These are phyloP conservation scores for Nannizzia gypsea DNA, from an alignment of 2,329 filamentous ascomycete species.

Conservation along the genomic window DNA sequence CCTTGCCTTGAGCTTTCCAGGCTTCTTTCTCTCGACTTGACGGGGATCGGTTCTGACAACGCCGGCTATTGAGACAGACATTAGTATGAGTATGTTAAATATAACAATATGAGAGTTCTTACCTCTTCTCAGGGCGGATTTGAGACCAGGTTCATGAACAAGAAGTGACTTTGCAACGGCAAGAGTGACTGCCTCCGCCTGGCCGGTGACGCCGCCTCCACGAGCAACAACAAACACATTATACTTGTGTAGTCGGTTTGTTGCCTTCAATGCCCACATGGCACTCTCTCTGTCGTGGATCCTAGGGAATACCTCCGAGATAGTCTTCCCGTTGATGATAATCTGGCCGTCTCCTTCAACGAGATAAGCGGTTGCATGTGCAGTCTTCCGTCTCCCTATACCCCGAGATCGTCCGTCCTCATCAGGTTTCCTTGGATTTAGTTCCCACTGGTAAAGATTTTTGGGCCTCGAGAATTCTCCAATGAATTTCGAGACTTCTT, in stretches of 20 bases:
- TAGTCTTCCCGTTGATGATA: slow-evolving; percentile 76
- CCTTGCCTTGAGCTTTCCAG: slow-evolving; percentile 87
- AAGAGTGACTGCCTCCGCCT: slow-evolving; percentile 87
- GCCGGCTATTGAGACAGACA: slow-evolving; percentile 51
- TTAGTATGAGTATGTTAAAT: not conserved
- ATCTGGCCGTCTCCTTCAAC: slow-evolving; percentile 90
- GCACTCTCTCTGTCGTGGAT: slow-evolving; percentile 91
- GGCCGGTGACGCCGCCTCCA: slow-evolving; percentile 85
- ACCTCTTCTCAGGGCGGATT: slow-evolving; percentile 80
- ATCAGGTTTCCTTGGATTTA: slow-evolving; percentile 55
- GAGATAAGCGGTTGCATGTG: slow-evolving; percentile 70
- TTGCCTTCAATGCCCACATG: slow-evolving; percentile 77
- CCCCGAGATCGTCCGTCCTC: slow-evolving; percentile 65
- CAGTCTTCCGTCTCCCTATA: slow-evolving; percentile 76
- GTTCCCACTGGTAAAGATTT: slow-evolving; percentile 55
- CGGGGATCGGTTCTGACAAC: slow-evolving; percentile 84
- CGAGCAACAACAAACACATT: slow-evolving; percentile 80
- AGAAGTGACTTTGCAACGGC: slow-evolving; percentile 78
- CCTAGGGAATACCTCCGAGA: slow-evolving; percentile 70
- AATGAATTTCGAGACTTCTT: slow-evolving; percentile 54
- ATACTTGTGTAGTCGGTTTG: slow-evolving; percentile 82
- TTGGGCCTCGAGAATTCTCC: slow-evolving; percentile 61
- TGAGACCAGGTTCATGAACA: slow-evolving; percentile 84
- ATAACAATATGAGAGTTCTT: slow-evolving; percentile 22
- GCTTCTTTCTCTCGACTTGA: slow-evolving; percentile 95